A percentile compares a stretch with the other conserved stretches of the same genome.
Conservation (phyloP, 495 filamentous ascomycete species). For the Pyrenula aspistea region DNA sequence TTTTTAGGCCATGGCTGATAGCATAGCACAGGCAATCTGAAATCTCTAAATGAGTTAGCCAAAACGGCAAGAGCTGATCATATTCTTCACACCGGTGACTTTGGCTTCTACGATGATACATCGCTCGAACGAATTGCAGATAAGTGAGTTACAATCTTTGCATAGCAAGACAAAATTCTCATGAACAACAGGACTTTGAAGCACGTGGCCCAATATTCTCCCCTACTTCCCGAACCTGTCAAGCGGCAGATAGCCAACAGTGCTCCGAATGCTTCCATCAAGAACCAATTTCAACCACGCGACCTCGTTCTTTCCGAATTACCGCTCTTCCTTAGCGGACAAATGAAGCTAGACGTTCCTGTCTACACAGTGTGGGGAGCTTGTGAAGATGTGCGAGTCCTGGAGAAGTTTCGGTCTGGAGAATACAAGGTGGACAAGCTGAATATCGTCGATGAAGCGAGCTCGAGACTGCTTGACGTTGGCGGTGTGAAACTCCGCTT, state of each 20-base stretch:
- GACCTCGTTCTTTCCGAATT: constrained; percentile 93
- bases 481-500: constrained; percentile 94
- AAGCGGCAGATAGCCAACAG: constrained; percentile 74
- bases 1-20: constrained; percentile 3
- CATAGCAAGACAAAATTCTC: too few relatives aligned
- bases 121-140: constrained; percentile 96
- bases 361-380: constrained; percentile 99
- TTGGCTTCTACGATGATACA: constrained; percentile 95
- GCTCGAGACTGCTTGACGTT: constrained; percentile 84
- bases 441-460: constrained; percentile 96
- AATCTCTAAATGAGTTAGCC: constrained; percentile 91
- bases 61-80: constrained; percentile 86
- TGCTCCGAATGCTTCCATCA: constrained; percentile 53
- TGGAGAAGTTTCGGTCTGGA: constrained; percentile 95
- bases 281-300: constrained; percentile 64
- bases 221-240: constrained; percentile 72
- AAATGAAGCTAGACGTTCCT: constrained; percentile 80
- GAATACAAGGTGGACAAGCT: constrained; percentile 98
- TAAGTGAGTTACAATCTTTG: constrained; percentile 54
- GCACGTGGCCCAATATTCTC: constrained; percentile 97
- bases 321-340: constrained; percentile 78
- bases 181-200: constrained; percentile 82
- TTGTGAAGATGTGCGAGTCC: constrained; percentile 93
- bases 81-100: constrained; percentile 97
- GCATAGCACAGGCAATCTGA: constrained; percentile 65